Evolutionary conservation across 2,329 filamentous ascomycete genomes (phyloP), one percentile per base, ranked within the genome.

Genomic region (Botryotinia narcissicola): DNA sequence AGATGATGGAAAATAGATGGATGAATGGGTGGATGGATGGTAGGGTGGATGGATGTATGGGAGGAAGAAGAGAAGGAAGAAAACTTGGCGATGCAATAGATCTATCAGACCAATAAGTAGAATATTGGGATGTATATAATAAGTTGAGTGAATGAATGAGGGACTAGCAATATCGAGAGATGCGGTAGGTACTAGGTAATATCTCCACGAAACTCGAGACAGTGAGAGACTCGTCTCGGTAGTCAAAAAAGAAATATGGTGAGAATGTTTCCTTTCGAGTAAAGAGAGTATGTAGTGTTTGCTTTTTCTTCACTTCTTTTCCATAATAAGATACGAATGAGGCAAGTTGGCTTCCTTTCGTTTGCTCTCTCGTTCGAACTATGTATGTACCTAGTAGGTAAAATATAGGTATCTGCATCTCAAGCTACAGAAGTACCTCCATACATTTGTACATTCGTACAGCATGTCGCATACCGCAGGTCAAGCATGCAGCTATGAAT

Each of bases 401-500:
- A 40, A 40, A 42, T 42, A 29, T 40, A 25, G 35, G 35, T 42
- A 63, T 44, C 3, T 63, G 61, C 61, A 63, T 63, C 61, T 63
- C 61, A 29, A 44, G n/a, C 61, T 44, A 29, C 37, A 63, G n/a
- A 44, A 44, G 18, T 29, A 63, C 40, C n/a, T 63, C n/a, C 22
- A 37, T 40, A 61, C 35, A 61, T 61, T 14, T 20, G 32, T 25
- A 22, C 59, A 61, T 61, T 14, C 59, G 32, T 25, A 22, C 32
- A n/a, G 22, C 60, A 16, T 42, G 29, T 16, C 22, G n/a, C 14
- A 44, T 44, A 48, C 35, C 59, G 37, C 59, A 61, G 35, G 10
- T 64, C 29, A 64, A 48, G 29, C 61, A 44, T 63, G 61, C 61
- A 44, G 40, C 61, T 63, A 57, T 44, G 37, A 63, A 44, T 63